Base-by-base conservation (phyloP, 179 eudicot species). In the Carnegiea gigantea region DNA sequence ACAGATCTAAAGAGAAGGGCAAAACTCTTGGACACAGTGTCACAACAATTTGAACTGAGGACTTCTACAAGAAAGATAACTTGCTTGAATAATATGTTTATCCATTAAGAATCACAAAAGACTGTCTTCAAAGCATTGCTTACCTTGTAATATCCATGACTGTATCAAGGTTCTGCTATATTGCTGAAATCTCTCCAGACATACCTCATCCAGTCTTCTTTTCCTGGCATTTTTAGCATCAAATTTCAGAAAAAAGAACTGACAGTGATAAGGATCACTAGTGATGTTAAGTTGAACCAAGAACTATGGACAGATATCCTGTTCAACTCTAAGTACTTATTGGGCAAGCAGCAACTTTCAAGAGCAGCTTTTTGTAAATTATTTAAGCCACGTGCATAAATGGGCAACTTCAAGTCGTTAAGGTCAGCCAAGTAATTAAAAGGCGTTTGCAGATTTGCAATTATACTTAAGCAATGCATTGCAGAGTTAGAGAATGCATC, bases 91-190 rank as follows among this genome's bases (percentile, higher is more conserved):
- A 81, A 14, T 57, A 54, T 23, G 7, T 46, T 60, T 17, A 53
- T 33, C 48, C 23, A 59, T 23, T 70, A 10, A 75, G 71, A 80
- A 14, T 73, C 54, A 53, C 70, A 20, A 6, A 9, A 60, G 43
- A 64, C 9, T 26, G 44, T 49, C 53, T 23, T 21, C 5, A 15
- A 79, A 59, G 49, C 28, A 60, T 76, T 33, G 48, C 30, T 72
- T 85, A 92, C 99, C 99, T 89, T 95, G 99, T 76, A 91, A 48
- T 79, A 97, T 97, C 99, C 98, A 97, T 78, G 99, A 97, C 83
- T 97, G 98, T 83, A 97, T 92, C 83, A 84, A 88, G 77, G 90
- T 93, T 85, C 93, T 86, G 85, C 97, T 94, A 81, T 95, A 97
- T 80, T 97, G 97, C 88, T 93, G 90, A 89, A 82, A 97, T 84